These are phyloP conservation scores for Boletus pseudo-olivaceus DNA, from an alignment of 768 basidiomycete species.

Conservation along the genomic window DNA sequence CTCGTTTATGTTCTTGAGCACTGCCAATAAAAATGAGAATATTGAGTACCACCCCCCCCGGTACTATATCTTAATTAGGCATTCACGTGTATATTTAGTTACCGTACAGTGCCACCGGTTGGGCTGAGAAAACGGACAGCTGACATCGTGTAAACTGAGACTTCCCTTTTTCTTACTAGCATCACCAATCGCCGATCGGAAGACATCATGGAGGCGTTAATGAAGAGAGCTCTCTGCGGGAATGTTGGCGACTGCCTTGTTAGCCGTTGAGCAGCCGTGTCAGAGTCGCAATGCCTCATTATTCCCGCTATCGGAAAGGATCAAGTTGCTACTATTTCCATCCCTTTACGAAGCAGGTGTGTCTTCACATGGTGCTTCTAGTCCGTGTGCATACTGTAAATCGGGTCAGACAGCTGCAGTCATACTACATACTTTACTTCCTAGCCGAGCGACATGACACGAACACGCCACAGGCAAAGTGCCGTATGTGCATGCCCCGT, in stretches of 20 bases:
- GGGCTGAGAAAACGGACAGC: neutral
- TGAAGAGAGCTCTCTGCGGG: neutral
- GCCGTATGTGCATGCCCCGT: conserved; percentile 2
- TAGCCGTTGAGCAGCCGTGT: neutral
- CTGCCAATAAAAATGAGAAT: too few species aligned
- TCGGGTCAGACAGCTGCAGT: neutral
- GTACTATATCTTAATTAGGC: too few species aligned
- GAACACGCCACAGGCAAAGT: too few species aligned
- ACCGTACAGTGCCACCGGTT: too few species aligned
- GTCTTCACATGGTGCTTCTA: neutral
- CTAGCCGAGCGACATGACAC: too few species aligned
- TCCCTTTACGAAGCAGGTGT: neutral
- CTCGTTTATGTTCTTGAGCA: too few species aligned
- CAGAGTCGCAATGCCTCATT: neutral
- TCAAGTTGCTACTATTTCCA: neutral
- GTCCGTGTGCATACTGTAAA: neutral
- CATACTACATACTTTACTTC: too few species aligned
- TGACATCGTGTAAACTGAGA: neutral
- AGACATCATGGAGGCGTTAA: neutral
- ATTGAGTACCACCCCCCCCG: too few species aligned
- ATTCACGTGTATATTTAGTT: too few species aligned
- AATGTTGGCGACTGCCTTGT: neutral
- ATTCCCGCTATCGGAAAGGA: neutral
- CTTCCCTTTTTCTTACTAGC: neutral
- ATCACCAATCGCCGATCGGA: neutral